Base-by-base conservation (phyloP, 2,329 filamentous ascomycete genomes). In the Fusarium fujikuroi region DNA sequence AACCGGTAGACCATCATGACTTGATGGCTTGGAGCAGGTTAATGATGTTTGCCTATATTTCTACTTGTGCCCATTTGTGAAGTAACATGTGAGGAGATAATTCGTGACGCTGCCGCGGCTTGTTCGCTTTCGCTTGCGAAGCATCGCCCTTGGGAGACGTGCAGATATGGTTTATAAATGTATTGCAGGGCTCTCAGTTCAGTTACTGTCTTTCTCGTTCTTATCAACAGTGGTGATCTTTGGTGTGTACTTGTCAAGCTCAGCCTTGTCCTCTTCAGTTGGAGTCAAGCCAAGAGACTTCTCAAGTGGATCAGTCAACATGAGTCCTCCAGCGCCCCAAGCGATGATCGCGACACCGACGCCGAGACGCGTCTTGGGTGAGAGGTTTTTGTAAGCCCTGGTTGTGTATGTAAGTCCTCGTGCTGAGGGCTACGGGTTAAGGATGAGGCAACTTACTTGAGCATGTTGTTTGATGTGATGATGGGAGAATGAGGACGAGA, bases 271-370 rank as follows among this genome's bases (percentile, higher is more conserved):
- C 78, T 92, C 86, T 70, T 93, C 90, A 2, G 90, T 92, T 3
- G 95, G 89, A 43, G 88, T 90, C 81, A 94, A 88, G 11, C 92
- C 93, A 69, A 95, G 87, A 46, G 87, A 90, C 79, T 92, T 88
- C 82, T 95, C 95, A 21, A 92, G 90, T 64, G 87, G 86, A 79
- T 95, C 92, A 9, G 92, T 90, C 23, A 93, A 79, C 79, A 92
- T 91, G n/a, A 96, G 86, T 21, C 94, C 95, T 44, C 90, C 84
- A 44, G 86, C 84, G 19, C 93, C 94, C 89, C 94, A 97, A 39
- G 89, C 89, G 78, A 97, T 90, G 74, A 97, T 83, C 76, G 91
- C 92, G 54, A 90, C 80, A 75, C 95, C 95, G 71, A 97, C 87
- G 53, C 91, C 83, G 46, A 93, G 83, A 63, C 93, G 92, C 30